A percentile compares a stretch with the other conserved stretches of the same genome.
Conservation (phyloP, 805 yeast species). For the Yarrowia yakushimensis region DNA sequence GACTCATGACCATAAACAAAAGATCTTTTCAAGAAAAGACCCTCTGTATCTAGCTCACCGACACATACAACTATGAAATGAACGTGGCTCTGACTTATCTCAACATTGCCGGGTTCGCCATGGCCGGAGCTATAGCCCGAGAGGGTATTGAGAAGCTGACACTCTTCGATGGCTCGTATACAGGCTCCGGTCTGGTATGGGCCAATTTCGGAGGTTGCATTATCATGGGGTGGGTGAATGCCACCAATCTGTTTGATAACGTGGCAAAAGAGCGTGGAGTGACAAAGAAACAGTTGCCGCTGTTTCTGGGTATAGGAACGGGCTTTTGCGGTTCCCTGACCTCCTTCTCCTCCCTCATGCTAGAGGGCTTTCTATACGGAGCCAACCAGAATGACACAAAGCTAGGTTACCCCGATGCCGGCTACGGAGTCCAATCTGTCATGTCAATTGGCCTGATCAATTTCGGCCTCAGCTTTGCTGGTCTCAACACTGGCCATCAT, state of each 20-base stretch:
- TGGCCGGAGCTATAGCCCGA: constrained; percentile 17
- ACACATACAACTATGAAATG: neutral
- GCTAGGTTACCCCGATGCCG: constrained; percentile 1
- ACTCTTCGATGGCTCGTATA: constrained; percentile 47
- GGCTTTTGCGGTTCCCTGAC: constrained; percentile 85
- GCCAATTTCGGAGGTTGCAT: constrained; percentile 71
- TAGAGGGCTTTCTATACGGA: constrained; percentile 46
- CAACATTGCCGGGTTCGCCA: constrained; percentile 10
- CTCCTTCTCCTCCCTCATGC: constrained; percentile 65
- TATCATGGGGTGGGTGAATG: constrained; percentile 51
- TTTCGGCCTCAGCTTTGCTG: constrained; percentile 7
- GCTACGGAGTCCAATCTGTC: constrained; percentile 11
- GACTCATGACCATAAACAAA: neutral
- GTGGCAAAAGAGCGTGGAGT: constrained; percentile 11
- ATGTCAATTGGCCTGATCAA: neutral
- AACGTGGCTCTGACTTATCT: constrained; percentile 8
- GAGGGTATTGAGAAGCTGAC: constrained; percentile 41
- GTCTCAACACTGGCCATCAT: constrained; percentile 3
- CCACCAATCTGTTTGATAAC: neutral
- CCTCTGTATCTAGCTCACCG: too few relatives aligned
- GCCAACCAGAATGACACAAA: neutral
- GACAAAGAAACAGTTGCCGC: constrained; percentile 44
- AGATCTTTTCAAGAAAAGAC: neutral
- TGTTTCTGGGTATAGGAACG: constrained; percentile 62
- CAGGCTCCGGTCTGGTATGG: constrained; percentile 65